Evolutionary conservation across 1,284 basidiomycete genomes (phyloP), one percentile per base, ranked within the genome.

Genomic region (Malassezia caprae): DNA sequence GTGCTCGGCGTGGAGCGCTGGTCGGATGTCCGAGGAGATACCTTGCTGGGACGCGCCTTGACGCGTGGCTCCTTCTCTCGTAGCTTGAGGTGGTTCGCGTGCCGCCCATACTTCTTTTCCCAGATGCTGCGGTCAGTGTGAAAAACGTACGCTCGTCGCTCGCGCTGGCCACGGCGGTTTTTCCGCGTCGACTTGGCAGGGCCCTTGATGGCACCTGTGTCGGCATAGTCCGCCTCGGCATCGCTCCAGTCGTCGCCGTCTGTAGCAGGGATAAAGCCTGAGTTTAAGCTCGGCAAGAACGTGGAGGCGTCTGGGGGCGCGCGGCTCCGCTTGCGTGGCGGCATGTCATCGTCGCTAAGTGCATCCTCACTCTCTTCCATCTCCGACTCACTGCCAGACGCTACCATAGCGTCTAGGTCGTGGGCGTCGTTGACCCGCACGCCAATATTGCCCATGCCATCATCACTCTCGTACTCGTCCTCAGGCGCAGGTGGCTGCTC

Each of bases 41-140:
- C 24, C 27, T 43, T 43, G 8, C 7, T 28, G 24, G 23, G 41
- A 10, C 24, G 41, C 15, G 24, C 41, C 24, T 43, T 43, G 21
- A 24, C 27, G 19, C 27, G 24, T n/a, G 54, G 48, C 34, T 51
- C 48, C 28, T 46, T 56, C 26, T 43, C 48, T 5, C 54, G 54
- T 15, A 57, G 35, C 23, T 57, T 57, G 0, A 57, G 30, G 24
- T 57, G 55, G 28, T 57, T 52, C 3, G 55, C 55, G 23, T 48
- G 24, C n/a, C 31, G 26, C 6, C 55, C 55, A 34, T 48, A 57
- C 24, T 57, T 57, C 23, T 57, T 57, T 23, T 57, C 55, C 55
- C 55, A 57, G 15, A 57, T 57, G 3, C 53, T 55, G 40, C 4
- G 2, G 43, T 55, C 15, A 55, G 53, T 17, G 26, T 17, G 8